A percentile compares a stretch with the other conserved stretches of the same genome.
Evolutionary conservation across 139 green algal genomes (phyloP).

Genomic region (Edaphochlamys debaryana): DNA sequence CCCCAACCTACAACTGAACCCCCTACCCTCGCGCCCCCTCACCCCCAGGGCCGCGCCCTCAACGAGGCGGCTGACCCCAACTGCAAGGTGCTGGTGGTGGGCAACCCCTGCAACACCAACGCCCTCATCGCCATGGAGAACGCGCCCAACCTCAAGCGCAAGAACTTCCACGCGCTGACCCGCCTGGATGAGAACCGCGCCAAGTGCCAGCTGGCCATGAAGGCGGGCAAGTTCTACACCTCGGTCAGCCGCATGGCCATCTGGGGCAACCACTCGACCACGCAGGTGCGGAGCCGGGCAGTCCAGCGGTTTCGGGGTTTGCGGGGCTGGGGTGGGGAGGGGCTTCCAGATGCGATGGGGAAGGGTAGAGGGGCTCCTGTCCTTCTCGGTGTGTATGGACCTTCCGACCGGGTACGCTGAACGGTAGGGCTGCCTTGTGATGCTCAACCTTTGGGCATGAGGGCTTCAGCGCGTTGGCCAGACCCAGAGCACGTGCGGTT

Average conservation of each 20-base stretch:
- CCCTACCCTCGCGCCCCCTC: background rate
- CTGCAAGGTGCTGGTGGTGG: conserved; percentile 91
- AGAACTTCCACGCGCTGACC: conserved; percentile 91
- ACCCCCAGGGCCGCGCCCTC: conserved; percentile 77
- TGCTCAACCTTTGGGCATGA: too few species aligned
- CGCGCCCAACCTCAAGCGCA: conserved; percentile 77
- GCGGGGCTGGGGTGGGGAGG: too few species aligned
- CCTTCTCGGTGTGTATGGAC: too few species aligned
- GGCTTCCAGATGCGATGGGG: too few species aligned
- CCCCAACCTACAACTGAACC: too few species aligned
- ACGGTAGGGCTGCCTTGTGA: too few species aligned
- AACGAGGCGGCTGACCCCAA: conserved; percentile 80
- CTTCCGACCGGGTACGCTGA: too few species aligned
- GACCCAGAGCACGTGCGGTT: too few species aligned
- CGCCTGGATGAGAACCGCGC: conserved; percentile 87
- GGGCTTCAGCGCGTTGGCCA: too few species aligned
- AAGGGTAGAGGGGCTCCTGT: too few species aligned
- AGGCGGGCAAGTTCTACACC: conserved; percentile 90
- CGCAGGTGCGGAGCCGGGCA: conserved; percentile 66
- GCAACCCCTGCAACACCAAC: conserved; percentile 96
- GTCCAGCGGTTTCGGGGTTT: too few species aligned
- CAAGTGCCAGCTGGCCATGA: conserved; percentile 94
- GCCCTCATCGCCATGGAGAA: conserved; percentile 90
- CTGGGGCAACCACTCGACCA: conserved; percentile 97
- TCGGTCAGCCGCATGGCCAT: conserved; percentile 85